Evolutionary conservation across 768 basidiomycete species (phyloP).

Genomic region (Cystobasidiopsis lactophilus): DNA sequence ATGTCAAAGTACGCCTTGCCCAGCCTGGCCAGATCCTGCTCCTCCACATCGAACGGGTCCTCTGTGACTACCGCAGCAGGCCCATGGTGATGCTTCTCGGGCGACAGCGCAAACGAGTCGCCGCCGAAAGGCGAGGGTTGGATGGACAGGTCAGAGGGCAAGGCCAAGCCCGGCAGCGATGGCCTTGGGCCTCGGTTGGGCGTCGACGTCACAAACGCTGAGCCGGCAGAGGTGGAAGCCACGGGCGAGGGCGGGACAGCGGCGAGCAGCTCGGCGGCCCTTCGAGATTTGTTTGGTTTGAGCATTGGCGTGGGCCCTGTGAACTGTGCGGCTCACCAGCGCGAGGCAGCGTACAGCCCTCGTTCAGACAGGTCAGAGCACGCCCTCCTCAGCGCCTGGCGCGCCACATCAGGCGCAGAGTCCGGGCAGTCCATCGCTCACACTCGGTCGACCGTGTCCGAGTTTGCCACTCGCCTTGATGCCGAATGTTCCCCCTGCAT

Average conservation of each 20-base stretch:
- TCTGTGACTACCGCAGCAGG: no score
- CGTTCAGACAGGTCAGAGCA: not conserved
- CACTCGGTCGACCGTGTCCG: no score
- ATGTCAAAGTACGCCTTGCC: constrained; percentile 52
- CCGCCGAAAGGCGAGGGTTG: not conserved
- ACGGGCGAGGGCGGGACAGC: not conserved
- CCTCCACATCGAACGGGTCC: not conserved
- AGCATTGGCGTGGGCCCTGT: no score
- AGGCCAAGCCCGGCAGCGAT: not conserved
- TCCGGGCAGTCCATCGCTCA: not conserved
- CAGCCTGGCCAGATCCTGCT: constrained; percentile 31
- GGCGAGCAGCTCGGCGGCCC: constrained; percentile 3
- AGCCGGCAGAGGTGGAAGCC: not conserved
- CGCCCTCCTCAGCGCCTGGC: not conserved
- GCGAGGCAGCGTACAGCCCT: not conserved
- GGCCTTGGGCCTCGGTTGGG: not conserved
- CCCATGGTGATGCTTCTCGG: not conserved
- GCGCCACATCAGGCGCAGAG: not conserved
- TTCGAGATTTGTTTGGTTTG: no score
- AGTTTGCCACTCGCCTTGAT: no score
- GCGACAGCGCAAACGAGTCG: not conserved
- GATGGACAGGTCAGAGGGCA: not conserved
- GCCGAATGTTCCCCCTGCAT: no score
- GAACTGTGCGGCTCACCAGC: no score
- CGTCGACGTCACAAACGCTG: not conserved